phyloP scores from a whole-genome alignment of 805 yeast genomes.

The Candida insectorum region DNA sequence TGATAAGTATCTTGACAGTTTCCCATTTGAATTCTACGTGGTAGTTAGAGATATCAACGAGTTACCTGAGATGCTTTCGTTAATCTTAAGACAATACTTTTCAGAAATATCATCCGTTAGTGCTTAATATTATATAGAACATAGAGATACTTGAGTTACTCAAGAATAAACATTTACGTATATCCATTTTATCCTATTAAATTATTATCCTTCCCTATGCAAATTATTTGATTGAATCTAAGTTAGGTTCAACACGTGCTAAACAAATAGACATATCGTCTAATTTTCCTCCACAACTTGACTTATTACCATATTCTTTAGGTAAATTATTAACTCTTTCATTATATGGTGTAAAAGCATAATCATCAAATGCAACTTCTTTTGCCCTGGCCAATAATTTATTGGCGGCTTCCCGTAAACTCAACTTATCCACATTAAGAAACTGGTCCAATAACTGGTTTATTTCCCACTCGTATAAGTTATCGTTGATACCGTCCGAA shows the following conservation, averaged over 20 bases:
- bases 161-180: background rate
- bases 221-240: no score
- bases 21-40: conserved; percentile 96
- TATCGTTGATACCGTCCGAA: conserved; percentile 55
- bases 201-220: no score
- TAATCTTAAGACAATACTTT: conserved; percentile 89
- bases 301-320: conserved; percentile 22
- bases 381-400: conserved; percentile 42
- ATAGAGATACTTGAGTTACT: no score
- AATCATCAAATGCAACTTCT: conserved; percentile 50
- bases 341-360: conserved; percentile 52
- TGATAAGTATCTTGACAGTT: conserved; percentile 80
- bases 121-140: no score
- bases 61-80: conserved; percentile 85
- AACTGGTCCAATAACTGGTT: conserved; percentile 32
- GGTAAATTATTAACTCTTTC: conserved; percentile 47
- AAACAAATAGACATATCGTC: conserved; percentile 54
- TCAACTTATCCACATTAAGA: conserved; percentile 23
- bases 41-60: conserved; percentile 87
- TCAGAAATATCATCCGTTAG: conserved; percentile 53
- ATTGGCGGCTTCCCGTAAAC: conserved; percentile 38
- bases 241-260: no score
- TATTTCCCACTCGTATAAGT: conserved; percentile 48
- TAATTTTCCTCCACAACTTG: conserved; percentile 49
- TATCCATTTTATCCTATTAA: background rate